phyloP scores from a whole-genome alignment of 768 basidiomycete genomes.

The Pisolithus albus region DNA sequence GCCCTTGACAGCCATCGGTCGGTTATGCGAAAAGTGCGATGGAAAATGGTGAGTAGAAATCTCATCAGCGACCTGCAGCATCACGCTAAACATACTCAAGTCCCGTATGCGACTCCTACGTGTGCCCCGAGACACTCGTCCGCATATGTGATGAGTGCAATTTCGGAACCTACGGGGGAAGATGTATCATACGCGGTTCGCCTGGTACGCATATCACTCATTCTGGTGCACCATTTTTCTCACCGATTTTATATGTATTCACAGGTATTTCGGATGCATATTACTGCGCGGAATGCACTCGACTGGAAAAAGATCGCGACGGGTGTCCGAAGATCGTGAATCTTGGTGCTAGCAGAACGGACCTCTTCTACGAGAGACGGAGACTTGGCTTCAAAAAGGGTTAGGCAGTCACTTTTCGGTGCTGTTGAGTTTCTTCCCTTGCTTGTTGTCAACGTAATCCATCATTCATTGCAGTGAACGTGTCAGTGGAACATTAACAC shows the following conservation, averaged over 20 bases:
- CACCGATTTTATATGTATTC: not conserved
- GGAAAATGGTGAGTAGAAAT: slow-evolving; percentile 82
- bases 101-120: slow-evolving; percentile 98
- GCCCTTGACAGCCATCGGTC: slow-evolving; percentile 72
- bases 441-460: not conserved
- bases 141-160: slow-evolving; percentile 99
- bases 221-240: not conserved
- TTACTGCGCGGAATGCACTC: slow-evolving; percentile 96
- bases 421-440: not conserved
- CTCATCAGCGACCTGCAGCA: not conserved
- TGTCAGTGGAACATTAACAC: not conserved
- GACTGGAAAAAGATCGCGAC: slow-evolving; percentile 94
- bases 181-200: slow-evolving; percentile 96
- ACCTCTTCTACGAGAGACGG: slow-evolving; percentile 86
- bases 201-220: slow-evolving; percentile 54
- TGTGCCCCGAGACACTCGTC: slow-evolving; percentile 95
- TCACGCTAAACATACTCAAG: slow-evolving; percentile 35
- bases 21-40: slow-evolving; percentile 98
- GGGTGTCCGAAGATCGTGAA: slow-evolving; percentile 99
- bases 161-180: slow-evolving; percentile 95
- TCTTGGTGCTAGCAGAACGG: slow-evolving; percentile 86
- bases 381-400: slow-evolving; percentile 53
- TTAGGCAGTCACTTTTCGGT: slow-evolving; percentile 7
- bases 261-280: slow-evolving; percentile 97
- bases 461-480: not conserved